Evolutionary conservation across 495 filamentous ascomycete species (phyloP).

Genomic region (Apiosordaria backusii): DNA sequence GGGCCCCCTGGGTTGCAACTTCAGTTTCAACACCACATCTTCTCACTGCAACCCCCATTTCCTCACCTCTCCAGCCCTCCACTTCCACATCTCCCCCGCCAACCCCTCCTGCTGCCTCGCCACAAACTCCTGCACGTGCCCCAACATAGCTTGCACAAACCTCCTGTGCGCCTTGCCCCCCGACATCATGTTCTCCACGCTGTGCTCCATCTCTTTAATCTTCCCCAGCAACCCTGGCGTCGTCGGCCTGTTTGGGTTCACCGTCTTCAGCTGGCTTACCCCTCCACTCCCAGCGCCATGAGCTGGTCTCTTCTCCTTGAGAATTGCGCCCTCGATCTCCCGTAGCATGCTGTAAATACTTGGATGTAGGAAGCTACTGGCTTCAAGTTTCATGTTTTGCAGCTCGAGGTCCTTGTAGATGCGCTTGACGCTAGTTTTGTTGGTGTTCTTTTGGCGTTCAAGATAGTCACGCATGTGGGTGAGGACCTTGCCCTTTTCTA

Average conservation of each 20-base stretch:
- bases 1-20: too few species aligned
- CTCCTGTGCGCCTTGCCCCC: slow-evolving; percentile 5
- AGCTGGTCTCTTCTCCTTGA: slow-evolving; percentile 1
- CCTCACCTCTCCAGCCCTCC: slow-evolving; percentile 2
- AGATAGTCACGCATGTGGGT: slow-evolving; percentile 5
- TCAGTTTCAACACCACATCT: too few species aligned
- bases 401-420: slow-evolving; percentile 4
- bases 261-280: not conserved
- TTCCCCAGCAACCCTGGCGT: slow-evolving; percentile 10
- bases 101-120: not conserved
- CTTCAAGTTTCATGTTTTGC: slow-evolving; percentile 6
- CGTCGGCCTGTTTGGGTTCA: slow-evolving; percentile 8
- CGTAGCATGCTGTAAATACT: slow-evolving; percentile 12
- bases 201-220: slow-evolving; percentile 10
- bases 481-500: slow-evolving; percentile 7
- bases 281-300: not conserved
- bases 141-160: slow-evolving; percentile 3
- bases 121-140: slow-evolving; percentile 1
- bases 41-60: not conserved
- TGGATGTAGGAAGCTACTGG: not conserved
- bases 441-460: slow-evolving; percentile 2
- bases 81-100: slow-evolving; percentile 6
- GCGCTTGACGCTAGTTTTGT: slow-evolving; percentile 8
- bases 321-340: slow-evolving; percentile 8
- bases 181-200: slow-evolving; percentile 6